These are phyloP conservation scores for Phylloporus scabripes DNA, from an alignment of 768 basidiomycete genomes.

Conservation along the genomic window DNA sequence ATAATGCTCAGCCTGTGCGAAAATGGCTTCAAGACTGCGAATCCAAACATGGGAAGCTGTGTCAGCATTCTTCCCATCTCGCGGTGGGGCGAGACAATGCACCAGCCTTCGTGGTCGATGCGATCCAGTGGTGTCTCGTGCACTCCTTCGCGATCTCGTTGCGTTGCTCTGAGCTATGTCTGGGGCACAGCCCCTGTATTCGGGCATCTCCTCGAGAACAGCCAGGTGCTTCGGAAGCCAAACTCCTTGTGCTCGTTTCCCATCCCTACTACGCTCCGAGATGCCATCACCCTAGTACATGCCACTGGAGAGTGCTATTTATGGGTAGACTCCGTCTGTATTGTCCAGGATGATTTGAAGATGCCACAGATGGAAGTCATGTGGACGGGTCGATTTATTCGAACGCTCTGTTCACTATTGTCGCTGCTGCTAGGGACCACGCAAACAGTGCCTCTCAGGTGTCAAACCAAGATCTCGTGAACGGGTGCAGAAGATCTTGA, in stretches of 20 bases:
- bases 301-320: constrained; percentile 21
- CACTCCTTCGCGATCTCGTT: constrained; percentile 18
- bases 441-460: too few species aligned
- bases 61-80: constrained; percentile 1
- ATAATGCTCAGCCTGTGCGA: constrained; percentile 8
- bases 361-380: constrained; percentile 16
- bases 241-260: constrained; percentile 1
- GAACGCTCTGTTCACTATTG: too few species aligned
- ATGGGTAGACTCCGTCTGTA: constrained; percentile 25
- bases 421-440: too few species aligned
- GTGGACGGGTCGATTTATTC: constrained; percentile 13
- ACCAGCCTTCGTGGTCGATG: constrained; percentile 16
- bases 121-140: constrained; percentile 13
- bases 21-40: constrained; percentile 14
- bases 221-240: constrained; percentile 1
- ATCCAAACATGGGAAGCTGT: constrained; percentile 8
- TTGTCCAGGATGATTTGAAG: constrained; percentile 14
- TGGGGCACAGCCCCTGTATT: constrained; percentile 13
- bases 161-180: constrained; percentile 22
- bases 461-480: too few species aligned
- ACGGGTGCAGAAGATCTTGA: too few species aligned
- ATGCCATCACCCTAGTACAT: constrained; percentile 18
- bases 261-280: constrained; percentile 21
- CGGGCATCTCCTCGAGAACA: constrained; percentile 7
- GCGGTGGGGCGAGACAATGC: not conserved